phyloP scores from a whole-genome alignment of 495 filamentous ascomycete species.

The Penicillium desertorum region DNA sequence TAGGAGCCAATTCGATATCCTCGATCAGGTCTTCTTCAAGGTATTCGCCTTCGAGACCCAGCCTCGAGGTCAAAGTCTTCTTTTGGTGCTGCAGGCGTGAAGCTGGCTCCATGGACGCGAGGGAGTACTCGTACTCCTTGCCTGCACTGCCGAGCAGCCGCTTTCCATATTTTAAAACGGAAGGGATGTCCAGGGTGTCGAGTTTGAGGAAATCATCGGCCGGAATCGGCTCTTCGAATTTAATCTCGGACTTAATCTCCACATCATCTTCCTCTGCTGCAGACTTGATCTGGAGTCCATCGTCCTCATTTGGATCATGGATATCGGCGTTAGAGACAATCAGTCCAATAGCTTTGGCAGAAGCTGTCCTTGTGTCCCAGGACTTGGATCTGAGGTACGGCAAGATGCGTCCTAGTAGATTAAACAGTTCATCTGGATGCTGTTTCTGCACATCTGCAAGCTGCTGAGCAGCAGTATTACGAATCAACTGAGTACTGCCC shows the following conservation, averaged over 20 bases:
- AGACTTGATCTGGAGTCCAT: constrained; percentile 52
- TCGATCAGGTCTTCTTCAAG: constrained; percentile 78
- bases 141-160: constrained; percentile 76
- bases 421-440: constrained; percentile 96
- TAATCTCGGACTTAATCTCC: constrained; percentile 48
- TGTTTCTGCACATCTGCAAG: constrained; percentile 96
- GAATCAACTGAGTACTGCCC: constrained; percentile 89
- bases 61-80: constrained; percentile 75
- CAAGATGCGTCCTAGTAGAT: constrained; percentile 90
- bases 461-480: constrained; percentile 94
- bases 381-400: constrained; percentile 89
- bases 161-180: constrained; percentile 78
- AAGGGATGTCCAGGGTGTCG: constrained; percentile 71
- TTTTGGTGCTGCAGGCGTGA: constrained; percentile 81
- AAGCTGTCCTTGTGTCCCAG: constrained; percentile 91
- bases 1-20: constrained; percentile 57
- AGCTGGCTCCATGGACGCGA: constrained; percentile 78
- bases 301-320: constrained; percentile 82
- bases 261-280: constrained; percentile 51
- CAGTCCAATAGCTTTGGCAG: constrained; percentile 87
- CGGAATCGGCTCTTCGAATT: constrained; percentile 30
- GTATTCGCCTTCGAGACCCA: constrained; percentile 83
- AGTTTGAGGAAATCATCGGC: constrained; percentile 63
- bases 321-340: constrained; percentile 85
- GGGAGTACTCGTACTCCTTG: constrained; percentile 77